Percentiles rank a stretch among this genome's conserved stretches.
Evolutionary conservation across 2,329 filamentous ascomycete genomes (phyloP).

Genomic region (Amylocarpus encephaloides): DNA sequence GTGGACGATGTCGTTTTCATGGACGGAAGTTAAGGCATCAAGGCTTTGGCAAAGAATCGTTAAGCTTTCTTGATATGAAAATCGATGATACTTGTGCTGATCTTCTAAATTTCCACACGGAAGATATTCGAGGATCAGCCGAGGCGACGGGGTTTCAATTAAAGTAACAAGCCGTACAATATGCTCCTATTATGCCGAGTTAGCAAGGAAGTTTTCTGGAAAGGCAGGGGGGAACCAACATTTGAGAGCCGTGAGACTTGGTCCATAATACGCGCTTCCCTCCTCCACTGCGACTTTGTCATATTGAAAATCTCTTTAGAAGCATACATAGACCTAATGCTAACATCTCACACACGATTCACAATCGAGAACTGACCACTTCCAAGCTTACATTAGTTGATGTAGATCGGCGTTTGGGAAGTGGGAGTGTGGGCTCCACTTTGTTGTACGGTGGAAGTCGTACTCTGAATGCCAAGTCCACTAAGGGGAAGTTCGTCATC

Average conservation of each 20-base stretch:
- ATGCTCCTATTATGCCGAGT: constrained; percentile 17
- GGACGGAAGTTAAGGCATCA: constrained; percentile 15
- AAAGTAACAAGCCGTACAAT: constrained; percentile 6
- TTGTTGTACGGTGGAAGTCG: constrained; percentile 1
- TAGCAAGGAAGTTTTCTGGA: neutral
- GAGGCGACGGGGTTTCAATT: constrained; percentile 5
- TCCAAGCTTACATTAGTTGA: constrained; percentile 8
- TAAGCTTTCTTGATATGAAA: constrained; percentile 4
- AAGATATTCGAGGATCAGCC: constrained; percentile 16
- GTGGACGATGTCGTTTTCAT: constrained; percentile 6
- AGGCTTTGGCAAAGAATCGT: constrained; percentile 13
- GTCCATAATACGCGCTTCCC: constrained; percentile 22
- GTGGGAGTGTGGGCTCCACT: constrained; percentile 1
- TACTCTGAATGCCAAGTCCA: constrained; percentile 1
- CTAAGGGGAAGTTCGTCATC: neutral
- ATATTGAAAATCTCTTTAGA: constrained; percentile 20
- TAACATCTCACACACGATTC: constrained; percentile 12
- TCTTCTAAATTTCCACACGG: constrained; percentile 12
- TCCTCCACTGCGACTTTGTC: constrained; percentile 13
- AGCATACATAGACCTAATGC: constrained; percentile 15
- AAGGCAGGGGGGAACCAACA: neutral
- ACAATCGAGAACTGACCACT: constrained; percentile 9
- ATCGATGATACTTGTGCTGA: neutral
- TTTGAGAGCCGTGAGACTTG: constrained; percentile 14
- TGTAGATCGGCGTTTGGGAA: constrained; percentile 6